Evolutionary conservation across 495 filamentous ascomycete species (phyloP).

Genomic region (Parathielavia hyrcaniae): DNA sequence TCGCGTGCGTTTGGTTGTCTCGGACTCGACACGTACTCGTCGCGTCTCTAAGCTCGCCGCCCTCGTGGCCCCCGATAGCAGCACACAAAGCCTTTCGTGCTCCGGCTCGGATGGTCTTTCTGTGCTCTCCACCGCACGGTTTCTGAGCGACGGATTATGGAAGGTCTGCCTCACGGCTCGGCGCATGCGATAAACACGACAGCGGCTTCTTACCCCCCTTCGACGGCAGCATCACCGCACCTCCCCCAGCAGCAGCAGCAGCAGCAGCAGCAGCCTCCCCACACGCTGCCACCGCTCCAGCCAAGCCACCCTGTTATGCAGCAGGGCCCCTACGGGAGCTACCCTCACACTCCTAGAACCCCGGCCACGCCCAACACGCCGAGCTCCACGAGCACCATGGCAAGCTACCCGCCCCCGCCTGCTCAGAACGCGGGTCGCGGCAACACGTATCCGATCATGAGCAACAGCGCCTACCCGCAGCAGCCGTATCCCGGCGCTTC

Average conservation of each 20-base stretch:
- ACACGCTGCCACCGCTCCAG: constrained; percentile 68
- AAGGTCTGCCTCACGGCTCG: constrained; percentile 33
- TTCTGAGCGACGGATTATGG: constrained; percentile 38
- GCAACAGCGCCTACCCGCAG: constrained; percentile 48
- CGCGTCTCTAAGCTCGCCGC: neutral
- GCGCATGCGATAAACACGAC: constrained; percentile 38
- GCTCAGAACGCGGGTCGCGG: constrained; percentile 51
- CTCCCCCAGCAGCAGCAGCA: constrained; percentile 12
- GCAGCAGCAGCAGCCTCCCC: constrained; percentile 40
- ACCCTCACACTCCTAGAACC: constrained; percentile 58
- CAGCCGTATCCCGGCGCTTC: constrained; percentile 50
- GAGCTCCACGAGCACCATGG: constrained; percentile 54
- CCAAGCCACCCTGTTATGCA: constrained; percentile 56
- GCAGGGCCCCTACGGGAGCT: constrained; percentile 52
- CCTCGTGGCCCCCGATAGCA: constrained; percentile 1
- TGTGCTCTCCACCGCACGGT: constrained; percentile 23
- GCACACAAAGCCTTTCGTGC: constrained; percentile 27
- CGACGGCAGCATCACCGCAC: constrained; percentile 29
- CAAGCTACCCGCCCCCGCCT: constrained; percentile 54
- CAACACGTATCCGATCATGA: constrained; percentile 42
- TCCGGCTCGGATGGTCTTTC: constrained; percentile 33
- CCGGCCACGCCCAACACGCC: constrained; percentile 57
- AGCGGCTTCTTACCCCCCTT: constrained; percentile 33
- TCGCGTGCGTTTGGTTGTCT: constrained; percentile 12
- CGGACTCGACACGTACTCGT: constrained; percentile 7